A percentile compares a stretch with the other conserved stretches of the same genome.
phyloP scores from a whole-genome alignment of 108 stramenopile genomes.

The Phaeodactylum tricornutum region DNA sequence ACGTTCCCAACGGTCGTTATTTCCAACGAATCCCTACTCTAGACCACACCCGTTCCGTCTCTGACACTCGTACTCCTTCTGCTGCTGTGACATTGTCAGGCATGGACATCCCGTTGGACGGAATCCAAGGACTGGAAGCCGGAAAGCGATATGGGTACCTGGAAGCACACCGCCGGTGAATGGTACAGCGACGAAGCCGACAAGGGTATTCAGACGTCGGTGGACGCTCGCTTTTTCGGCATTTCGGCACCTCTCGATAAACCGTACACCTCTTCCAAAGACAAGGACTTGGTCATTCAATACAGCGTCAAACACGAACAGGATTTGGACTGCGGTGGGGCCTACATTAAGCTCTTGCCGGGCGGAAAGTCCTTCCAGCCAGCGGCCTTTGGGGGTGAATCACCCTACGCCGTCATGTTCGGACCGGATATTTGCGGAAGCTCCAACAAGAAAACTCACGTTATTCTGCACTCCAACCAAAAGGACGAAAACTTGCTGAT shows the following conservation, averaged over 20 bases:
- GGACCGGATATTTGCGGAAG: conserved; percentile 98
- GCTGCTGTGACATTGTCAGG: conserved; percentile 19
- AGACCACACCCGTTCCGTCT: too few species aligned
- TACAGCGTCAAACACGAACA: conserved; percentile 97
- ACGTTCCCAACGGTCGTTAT: too few species aligned
- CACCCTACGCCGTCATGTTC: conserved; percentile 98
- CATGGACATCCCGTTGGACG: conserved; percentile 83
- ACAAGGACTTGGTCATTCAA: conserved; percentile 92
- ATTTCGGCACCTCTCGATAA: conserved; percentile 79
- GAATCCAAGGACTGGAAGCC: conserved; percentile 92
- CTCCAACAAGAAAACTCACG: conserved; percentile 89
- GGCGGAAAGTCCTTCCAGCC: conserved; percentile 67
- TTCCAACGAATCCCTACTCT: too few species aligned
- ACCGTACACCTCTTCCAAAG: conserved; percentile 74
- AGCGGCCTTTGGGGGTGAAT: conserved; percentile 93
- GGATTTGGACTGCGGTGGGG: conserved; percentile 96
- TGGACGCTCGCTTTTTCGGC: conserved; percentile 94
- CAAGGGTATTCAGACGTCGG: conserved; percentile 91
- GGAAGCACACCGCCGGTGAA: conserved; percentile 91
- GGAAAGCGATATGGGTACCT: conserved; percentile 82
- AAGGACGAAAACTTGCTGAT: conserved; percentile 93
- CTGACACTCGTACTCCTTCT: neutral
- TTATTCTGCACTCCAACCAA: conserved; percentile 91
- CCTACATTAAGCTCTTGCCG: conserved; percentile 97
- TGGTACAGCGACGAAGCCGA: conserved; percentile 82